These are phyloP conservation scores for Fusarium compactum DNA, from an alignment of 2,329 filamentous ascomycete species.

Conservation along the genomic window DNA sequence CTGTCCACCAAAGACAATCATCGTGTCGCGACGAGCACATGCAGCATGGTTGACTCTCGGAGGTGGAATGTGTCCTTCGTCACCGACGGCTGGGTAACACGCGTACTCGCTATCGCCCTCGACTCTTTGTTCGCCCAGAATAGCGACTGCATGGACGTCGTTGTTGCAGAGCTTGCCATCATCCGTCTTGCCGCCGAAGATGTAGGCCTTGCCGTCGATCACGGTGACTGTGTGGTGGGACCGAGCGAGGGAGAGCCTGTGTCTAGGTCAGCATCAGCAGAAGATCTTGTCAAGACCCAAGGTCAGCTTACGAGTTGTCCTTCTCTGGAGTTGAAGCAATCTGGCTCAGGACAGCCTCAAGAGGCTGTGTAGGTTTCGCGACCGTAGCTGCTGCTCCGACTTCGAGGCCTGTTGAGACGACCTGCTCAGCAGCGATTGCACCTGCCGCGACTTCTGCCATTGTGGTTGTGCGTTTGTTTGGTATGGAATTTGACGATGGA, in stretches of 20 bases:
- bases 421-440: slow-evolving; percentile 34
- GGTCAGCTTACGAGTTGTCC: slow-evolving; percentile 11
- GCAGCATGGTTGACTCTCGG: slow-evolving; percentile 28
- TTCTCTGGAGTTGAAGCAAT: slow-evolving; percentile 29
- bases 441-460: slow-evolving; percentile 43
- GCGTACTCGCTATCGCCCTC: slow-evolving; percentile 32
- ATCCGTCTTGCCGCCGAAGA: slow-evolving; percentile 36
- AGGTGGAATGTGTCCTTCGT: slow-evolving; percentile 7
- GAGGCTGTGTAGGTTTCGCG: slow-evolving; percentile 36
- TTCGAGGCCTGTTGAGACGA: slow-evolving; percentile 36
- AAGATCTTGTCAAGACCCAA: rapidly evolving
- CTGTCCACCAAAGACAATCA: slow-evolving; percentile 34
- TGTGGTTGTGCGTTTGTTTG: background rate
- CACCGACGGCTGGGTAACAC: slow-evolving; percentile 35
- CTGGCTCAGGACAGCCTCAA: slow-evolving; percentile 39
- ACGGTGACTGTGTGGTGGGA: slow-evolving; percentile 36
- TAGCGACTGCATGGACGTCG: slow-evolving; percentile 29
- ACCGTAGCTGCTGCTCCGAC: slow-evolving; percentile 35
- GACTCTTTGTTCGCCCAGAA: background rate
- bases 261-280: background rate
- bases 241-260: slow-evolving; percentile 26
- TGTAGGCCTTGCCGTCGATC: slow-evolving; percentile 31
- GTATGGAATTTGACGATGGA: too few species aligned
- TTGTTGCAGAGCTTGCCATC: slow-evolving; percentile 30
- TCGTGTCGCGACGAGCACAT: slow-evolving; percentile 19